Conservation (phyloP, 768 basidiomycete species). For the Lenzites betulinus region DNA sequence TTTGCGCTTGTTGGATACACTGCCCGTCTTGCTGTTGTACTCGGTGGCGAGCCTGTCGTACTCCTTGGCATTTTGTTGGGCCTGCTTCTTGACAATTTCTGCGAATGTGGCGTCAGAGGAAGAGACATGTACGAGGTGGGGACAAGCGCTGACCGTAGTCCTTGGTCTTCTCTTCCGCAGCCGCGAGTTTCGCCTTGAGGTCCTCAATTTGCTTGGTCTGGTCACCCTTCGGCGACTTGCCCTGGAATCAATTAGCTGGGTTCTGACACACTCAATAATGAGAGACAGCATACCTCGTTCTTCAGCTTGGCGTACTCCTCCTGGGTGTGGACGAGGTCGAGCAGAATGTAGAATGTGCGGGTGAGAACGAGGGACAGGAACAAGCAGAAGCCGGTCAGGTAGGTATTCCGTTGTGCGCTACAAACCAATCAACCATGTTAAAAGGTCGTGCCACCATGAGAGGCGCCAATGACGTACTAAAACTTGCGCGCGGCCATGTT, state of each 20-base stretch:
- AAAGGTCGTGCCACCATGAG: background rate
- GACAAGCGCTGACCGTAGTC: conserved; percentile 41
- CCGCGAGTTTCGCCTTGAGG: conserved; percentile 67
- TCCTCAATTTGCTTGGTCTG: conserved; percentile 59
- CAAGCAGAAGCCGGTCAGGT: conserved; percentile 90
- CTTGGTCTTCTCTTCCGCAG: conserved; percentile 55
- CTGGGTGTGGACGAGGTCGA: conserved; percentile 89
- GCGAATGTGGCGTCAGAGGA: background rate
- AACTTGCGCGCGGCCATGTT: conserved; percentile 91
- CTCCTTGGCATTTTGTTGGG: conserved; percentile 72
- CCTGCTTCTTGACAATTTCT: conserved; percentile 86
- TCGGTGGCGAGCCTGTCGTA: conserved; percentile 82
- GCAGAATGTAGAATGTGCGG: conserved; percentile 88
- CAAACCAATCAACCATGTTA: background rate
- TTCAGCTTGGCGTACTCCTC: conserved; percentile 87
- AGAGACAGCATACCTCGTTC: conserved; percentile 39
- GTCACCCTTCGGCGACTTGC: conserved; percentile 40
- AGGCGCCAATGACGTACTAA: conserved; percentile 52
- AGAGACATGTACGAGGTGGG: no score
- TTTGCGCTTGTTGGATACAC: conserved; percentile 59
- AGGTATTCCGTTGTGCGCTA: conserved; percentile 88
- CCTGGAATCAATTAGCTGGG: conserved; percentile 27
- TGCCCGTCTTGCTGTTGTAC: conserved; percentile 71
- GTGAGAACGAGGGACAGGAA: conserved; percentile 96
- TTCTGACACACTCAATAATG: background rate